These are phyloP conservation scores for Ensete glaucum DNA, from an alignment of 176 grass and related monocot species.

Conservation along the genomic window DNA sequence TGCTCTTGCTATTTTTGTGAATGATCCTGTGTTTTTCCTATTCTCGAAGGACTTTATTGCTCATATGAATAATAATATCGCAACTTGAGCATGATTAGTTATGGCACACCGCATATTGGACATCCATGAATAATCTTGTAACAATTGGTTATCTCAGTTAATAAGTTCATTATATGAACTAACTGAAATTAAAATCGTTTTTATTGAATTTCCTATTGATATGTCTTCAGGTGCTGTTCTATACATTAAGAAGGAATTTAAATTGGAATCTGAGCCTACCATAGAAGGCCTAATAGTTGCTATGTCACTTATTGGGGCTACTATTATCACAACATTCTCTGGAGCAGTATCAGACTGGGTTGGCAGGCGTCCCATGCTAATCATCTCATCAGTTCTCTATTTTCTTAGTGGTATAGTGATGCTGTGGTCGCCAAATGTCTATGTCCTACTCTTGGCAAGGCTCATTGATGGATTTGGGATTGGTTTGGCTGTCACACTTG, in stretches of 20 bases:
- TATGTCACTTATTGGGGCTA: constrained; percentile 85
- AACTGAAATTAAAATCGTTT: too few species aligned
- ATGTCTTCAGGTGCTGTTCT: constrained; percentile 51
- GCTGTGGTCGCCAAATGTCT: constrained; percentile 80
- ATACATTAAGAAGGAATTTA: constrained; percentile 91
- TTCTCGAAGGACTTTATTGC: not conserved
- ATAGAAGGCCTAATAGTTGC: constrained; percentile 83
- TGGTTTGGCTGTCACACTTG: constrained; percentile 71
- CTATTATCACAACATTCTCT: constrained; percentile 56
- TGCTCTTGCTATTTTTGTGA: not conserved
- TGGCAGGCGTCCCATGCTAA: constrained; percentile 73
- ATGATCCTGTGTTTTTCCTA: not conserved
- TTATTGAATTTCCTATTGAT: not conserved
- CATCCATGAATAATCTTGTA: not conserved
- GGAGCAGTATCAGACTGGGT: constrained; percentile 53
- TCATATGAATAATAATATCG: not conserved
- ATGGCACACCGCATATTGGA: not conserved
- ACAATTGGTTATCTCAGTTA: too few species aligned
- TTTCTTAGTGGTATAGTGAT: constrained; percentile 75
- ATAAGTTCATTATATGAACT: too few species aligned
- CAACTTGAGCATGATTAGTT: not conserved
- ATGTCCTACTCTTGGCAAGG: constrained; percentile 66
- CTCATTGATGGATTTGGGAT: constrained; percentile 81
- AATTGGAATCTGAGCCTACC: constrained; percentile 53
- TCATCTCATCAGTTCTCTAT: constrained; percentile 65